phyloP scores from a whole-genome alignment of 352 stramenopile genomes.

The Globisporangium viniferum region DNA sequence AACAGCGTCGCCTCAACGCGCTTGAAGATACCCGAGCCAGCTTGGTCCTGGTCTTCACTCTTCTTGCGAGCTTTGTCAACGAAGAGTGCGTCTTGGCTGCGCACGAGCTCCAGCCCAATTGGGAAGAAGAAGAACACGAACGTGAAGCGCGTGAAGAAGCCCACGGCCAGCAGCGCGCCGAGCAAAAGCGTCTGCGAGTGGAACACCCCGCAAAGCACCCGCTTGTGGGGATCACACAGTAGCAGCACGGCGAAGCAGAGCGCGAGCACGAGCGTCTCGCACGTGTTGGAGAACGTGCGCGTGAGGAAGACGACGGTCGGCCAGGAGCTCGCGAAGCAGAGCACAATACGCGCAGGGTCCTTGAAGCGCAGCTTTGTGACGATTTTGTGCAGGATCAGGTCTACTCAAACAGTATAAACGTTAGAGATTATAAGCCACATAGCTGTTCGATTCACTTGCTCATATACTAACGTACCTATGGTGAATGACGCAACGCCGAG shows the following conservation, averaged over 20 bases:
- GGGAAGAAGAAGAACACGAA: constrained; percentile 83
- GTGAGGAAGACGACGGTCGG: constrained; percentile 59
- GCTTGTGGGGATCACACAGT: constrained; percentile 41
- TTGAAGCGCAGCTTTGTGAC: constrained; percentile 26
- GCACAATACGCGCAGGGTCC: constrained; percentile 25
- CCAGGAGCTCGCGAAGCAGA: constrained; percentile 72
- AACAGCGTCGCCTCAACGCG: constrained; percentile 25
- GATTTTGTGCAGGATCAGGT: constrained; percentile 40
- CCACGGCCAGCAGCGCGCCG: constrained; percentile 61
- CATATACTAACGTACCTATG: constrained; percentile 26
- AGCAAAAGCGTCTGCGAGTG: constrained; percentile 57
- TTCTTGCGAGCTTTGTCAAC: constrained; percentile 26
- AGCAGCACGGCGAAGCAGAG: constrained; percentile 52
- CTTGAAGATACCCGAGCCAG: not conserved
- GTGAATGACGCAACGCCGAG: constrained; percentile 60
- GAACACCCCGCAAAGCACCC: constrained; percentile 21
- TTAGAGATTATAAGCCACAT: not conserved
- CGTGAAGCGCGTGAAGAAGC: constrained; percentile 80
- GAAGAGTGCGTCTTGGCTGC: constrained; percentile 44
- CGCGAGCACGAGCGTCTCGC: constrained; percentile 64
- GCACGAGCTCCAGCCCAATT: constrained; percentile 59
- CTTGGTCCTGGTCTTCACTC: constrained; percentile 11
- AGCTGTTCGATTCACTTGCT: not conserved
- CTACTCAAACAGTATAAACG: constrained; percentile 12
- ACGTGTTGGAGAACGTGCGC: constrained; percentile 80